Conservation (phyloP, 257 asterid species). For the Fraxinus anomala region DNA sequence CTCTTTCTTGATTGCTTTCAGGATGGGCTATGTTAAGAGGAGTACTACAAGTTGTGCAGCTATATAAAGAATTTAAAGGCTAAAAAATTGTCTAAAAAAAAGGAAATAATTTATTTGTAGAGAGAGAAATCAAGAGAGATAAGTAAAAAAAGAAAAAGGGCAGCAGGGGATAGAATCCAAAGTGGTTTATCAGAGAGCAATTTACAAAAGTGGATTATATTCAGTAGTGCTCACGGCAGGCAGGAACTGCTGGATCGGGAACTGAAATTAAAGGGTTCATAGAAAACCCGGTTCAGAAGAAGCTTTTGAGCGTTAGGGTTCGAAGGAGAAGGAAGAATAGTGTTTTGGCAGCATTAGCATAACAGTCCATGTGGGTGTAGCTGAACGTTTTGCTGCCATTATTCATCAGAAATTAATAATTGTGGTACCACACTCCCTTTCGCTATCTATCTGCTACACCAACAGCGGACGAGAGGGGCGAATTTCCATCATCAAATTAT, state of each 20-base stretch:
- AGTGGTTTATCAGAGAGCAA: conserved; percentile 12
- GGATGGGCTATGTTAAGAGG: conserved; percentile 35
- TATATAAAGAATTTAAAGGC: conserved; percentile 43
- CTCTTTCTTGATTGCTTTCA: conserved; percentile 29
- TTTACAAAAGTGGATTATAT: conserved; percentile 4
- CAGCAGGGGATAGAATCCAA: conserved; percentile 28
- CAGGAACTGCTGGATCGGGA: conserved; percentile 17
- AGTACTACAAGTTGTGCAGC: conserved; percentile 29
- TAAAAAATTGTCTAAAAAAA: background rate
- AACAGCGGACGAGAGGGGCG: conserved; percentile 59
- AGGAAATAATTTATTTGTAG: conserved; percentile 19
- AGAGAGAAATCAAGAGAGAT: conserved; percentile 22
- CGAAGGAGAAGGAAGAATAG: conserved; percentile 19
- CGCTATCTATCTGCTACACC: conserved; percentile 33
- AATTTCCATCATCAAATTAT: conserved; percentile 16
- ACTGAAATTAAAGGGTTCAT: conserved; percentile 18
- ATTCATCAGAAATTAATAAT: conserved; percentile 32
- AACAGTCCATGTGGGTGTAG: conserved; percentile 18
- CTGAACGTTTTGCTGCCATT: conserved; percentile 23
- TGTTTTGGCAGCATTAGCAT: conserved; percentile 39
- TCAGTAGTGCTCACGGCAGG: conserved; percentile 16
- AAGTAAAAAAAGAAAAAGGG: conserved; percentile 18
- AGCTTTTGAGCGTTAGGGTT: conserved; percentile 33
- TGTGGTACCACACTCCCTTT: conserved; percentile 46
- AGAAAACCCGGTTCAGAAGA: conserved; percentile 22